phyloP scores from a whole-genome alignment of 2,329 filamentous ascomycete species.

The Thelonectria olida region DNA sequence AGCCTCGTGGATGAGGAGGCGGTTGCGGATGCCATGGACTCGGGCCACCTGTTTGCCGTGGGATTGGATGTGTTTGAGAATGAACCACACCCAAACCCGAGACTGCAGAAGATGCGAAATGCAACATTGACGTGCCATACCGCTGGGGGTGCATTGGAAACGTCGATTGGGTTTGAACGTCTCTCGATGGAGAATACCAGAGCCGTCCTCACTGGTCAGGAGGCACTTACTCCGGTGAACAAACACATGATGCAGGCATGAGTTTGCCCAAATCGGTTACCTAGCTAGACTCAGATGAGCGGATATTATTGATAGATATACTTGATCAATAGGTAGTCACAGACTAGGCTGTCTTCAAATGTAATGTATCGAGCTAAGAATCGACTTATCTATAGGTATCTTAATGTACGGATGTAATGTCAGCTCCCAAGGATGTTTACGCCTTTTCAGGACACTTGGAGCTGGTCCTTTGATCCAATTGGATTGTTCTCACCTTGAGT shows the following conservation, averaged over 20 bases:
- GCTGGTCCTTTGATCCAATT: too few species aligned
- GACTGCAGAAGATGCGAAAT: slow-evolving; percentile 42
- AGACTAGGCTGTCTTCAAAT: too few species aligned
- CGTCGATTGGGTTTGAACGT: slow-evolving; percentile 62
- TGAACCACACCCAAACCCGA: slow-evolving; percentile 27
- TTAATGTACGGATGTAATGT: too few species aligned
- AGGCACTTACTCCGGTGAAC: slow-evolving; percentile 39
- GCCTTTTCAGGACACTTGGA: too few species aligned
- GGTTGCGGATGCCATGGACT: slow-evolving; percentile 28
- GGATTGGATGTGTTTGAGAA: slow-evolving; percentile 38
- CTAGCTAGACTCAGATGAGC: too few species aligned
- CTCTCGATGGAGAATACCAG: slow-evolving; percentile 64
- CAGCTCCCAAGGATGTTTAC: too few species aligned
- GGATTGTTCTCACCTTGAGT: too few species aligned
- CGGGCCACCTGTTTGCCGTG: slow-evolving; percentile 30
- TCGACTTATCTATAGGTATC: too few species aligned
- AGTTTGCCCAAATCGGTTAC: too few species aligned
- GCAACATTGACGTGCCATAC: slow-evolving; percentile 62
- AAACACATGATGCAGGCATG: slow-evolving; percentile 55
- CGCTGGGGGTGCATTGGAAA: slow-evolving; percentile 64
- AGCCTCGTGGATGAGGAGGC: slow-evolving; percentile 26
- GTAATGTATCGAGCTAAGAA: too few species aligned
- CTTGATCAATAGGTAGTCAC: too few species aligned
- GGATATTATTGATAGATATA: too few species aligned
- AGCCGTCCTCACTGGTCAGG: slow-evolving; percentile 54